These are phyloP conservation scores for Pseudogymnoascus sp. DNA, from an alignment of 2,329 filamentous ascomycete genomes.

Conservation along the genomic window DNA sequence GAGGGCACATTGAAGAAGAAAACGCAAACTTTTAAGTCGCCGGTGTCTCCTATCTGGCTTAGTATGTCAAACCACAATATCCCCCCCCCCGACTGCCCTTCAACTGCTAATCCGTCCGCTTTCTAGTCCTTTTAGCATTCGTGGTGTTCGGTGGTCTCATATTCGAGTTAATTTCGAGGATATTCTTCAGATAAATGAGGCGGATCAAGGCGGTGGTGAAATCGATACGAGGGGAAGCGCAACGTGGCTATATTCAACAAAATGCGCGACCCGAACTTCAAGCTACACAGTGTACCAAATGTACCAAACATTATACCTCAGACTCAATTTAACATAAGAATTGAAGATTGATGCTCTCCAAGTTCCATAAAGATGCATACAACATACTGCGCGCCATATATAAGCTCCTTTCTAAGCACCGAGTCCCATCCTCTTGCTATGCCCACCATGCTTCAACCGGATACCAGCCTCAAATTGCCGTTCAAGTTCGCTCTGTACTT, in stretches of 20 bases:
- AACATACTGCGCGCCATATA: not conserved
- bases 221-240: slow-evolving; percentile 6
- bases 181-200: slow-evolving; percentile 24
- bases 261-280: not conserved
- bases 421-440: slow-evolving; percentile 28
- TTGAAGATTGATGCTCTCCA: not conserved
- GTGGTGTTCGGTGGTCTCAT: slow-evolving; percentile 29
- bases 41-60: slow-evolving; percentile 56
- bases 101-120: slow-evolving; percentile 9
- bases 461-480: slow-evolving; percentile 30
- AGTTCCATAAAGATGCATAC: not conserved
- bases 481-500: slow-evolving; percentile 29
- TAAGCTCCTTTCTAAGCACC: slow-evolving; percentile 23
- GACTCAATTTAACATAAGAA: not conserved
- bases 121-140: slow-evolving; percentile 24
- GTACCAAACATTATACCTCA: slow-evolving; percentile 3
- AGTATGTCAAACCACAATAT: slow-evolving; percentile 35
- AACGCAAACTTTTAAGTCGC: slow-evolving; percentile 39
- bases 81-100: not conserved
- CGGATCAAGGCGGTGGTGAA: not conserved
- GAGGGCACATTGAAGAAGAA: slow-evolving; percentile 56
- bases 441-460: slow-evolving; percentile 30
- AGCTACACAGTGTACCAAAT: slow-evolving; percentile 4
- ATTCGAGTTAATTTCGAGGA: slow-evolving; percentile 30
- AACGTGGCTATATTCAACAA: slow-evolving; percentile 8